Percentiles rank a stretch among this genome's conserved stretches.
Conservation (phyloP, 2,329 filamentous ascomycete genomes). For the Dactylonectria estremocensis region DNA sequence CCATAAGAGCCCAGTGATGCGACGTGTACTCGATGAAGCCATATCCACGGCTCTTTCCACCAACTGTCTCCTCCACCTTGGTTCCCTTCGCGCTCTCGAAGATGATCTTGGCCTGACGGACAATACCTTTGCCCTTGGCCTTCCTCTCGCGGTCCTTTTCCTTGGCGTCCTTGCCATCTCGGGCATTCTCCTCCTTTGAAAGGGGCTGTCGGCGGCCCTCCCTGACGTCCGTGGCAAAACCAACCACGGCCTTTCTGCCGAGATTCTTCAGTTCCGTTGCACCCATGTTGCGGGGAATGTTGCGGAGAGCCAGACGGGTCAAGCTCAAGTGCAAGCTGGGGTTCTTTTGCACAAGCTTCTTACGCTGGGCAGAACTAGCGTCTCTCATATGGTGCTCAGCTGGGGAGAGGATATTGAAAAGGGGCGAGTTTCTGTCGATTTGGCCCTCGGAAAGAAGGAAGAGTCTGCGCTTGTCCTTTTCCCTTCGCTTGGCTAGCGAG, state of each 20-base stretch:
- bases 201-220: conserved; percentile 81
- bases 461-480: conserved; percentile 91
- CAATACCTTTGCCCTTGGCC: conserved; percentile 86
- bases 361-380: conserved; percentile 87
- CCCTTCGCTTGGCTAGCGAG: conserved; percentile 72
- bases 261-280: conserved; percentile 93
- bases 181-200: conserved; percentile 89
- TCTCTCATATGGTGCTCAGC: conserved; percentile 91
- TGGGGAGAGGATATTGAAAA: conserved; percentile 83
- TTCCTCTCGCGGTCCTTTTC: conserved; percentile 86
- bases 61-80: conserved; percentile 84
- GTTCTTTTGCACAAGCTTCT: conserved; percentile 91
- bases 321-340: conserved; percentile 90
- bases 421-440: conserved; percentile 81
- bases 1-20: conserved; percentile 95
- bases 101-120: conserved; percentile 94
- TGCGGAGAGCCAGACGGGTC: conserved; percentile 91
- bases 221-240: conserved; percentile 93
- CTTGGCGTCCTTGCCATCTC: conserved; percentile 85
- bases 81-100: conserved; percentile 90
- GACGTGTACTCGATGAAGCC: conserved; percentile 98
- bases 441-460: conserved; percentile 91
- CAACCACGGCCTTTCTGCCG: conserved; percentile 92
- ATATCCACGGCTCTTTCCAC: conserved; percentile 91
- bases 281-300: conserved; percentile 86